A percentile compares a stretch with the other conserved stretches of the same genome.
phyloP scores from a whole-genome alignment of 2,329 filamentous ascomycete species.

The Scedosporium dehoogii region DNA sequence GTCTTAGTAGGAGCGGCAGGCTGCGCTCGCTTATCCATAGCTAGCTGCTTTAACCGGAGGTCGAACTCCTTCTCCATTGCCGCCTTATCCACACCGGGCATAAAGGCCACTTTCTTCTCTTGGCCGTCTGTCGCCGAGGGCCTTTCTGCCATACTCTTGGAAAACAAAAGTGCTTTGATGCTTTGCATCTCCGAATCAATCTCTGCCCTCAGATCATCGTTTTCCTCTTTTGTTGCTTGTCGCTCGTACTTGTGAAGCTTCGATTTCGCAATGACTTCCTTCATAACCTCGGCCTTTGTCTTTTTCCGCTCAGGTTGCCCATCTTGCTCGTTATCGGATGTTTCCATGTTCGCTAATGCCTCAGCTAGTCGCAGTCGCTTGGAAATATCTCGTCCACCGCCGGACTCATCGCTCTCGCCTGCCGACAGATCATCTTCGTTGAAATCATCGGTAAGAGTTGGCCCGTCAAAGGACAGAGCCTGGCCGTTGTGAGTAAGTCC shows the following conservation, averaged over 20 bases:
- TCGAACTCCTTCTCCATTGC: conserved; percentile 84
- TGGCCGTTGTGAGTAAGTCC: conserved; percentile 77
- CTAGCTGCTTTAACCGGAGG: conserved; percentile 67
- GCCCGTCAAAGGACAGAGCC: conserved; percentile 56
- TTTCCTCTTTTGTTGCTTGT: conserved; percentile 84
- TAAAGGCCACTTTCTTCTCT: conserved; percentile 6
- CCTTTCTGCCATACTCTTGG: conserved; percentile 24
- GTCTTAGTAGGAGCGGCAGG: conserved; percentile 87
- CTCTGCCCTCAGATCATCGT: conserved; percentile 75
- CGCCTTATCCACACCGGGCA: conserved; percentile 46
- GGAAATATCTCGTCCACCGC: conserved; percentile 41
- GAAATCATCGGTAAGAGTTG: conserved; percentile 59
- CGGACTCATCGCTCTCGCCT: conserved; percentile 46
- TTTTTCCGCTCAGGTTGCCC: conserved; percentile 76
- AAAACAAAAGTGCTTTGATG: conserved; percentile 63
- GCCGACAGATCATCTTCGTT: conserved; percentile 62
- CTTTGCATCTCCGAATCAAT: conserved; percentile 75
- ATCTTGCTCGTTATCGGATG: conserved; percentile 37
- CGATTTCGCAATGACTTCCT: conserved; percentile 94
- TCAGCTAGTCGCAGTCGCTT: conserved; percentile 45
- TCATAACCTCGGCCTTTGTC: conserved; percentile 93
- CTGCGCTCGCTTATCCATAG: conserved; percentile 73
- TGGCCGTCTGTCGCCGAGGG: conserved; percentile 4
- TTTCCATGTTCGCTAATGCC: conserved; percentile 32
- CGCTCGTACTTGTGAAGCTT: conserved; percentile 93